Percentiles rank a stretch among this genome's conserved stretches.
phyloP scores from a whole-genome alignment of 2,329 filamentous ascomycete species.

The Didymella segeticola region DNA sequence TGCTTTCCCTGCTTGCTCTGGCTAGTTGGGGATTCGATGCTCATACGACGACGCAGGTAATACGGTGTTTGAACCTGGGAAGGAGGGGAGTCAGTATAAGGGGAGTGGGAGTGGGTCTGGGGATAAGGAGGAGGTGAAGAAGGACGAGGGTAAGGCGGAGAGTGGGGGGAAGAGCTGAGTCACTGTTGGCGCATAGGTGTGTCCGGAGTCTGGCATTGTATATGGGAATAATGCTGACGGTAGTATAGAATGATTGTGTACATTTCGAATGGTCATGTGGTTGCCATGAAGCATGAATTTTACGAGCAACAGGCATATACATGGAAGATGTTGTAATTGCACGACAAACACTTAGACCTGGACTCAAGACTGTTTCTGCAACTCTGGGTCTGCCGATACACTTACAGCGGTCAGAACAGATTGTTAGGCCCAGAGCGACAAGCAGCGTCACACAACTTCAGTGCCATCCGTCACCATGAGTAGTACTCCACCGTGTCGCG shows the following conservation, averaged over 20 bases:
- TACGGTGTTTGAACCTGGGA: slow-evolving; percentile 38
- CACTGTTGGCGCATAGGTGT: background rate
- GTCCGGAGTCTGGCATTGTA: too few relatives aligned
- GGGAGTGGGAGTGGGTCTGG: slow-evolving; percentile 35
- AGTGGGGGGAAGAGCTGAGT: slow-evolving; percentile 12
- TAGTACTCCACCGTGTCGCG: too few relatives aligned
- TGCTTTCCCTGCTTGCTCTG: too few relatives aligned
- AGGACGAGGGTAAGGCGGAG: slow-evolving; percentile 21
- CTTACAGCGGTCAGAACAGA: slow-evolving; percentile 22
- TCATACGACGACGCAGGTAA: slow-evolving; percentile 25
- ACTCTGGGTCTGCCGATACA: slow-evolving; percentile 28
- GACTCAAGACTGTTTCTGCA: slow-evolving; percentile 16
- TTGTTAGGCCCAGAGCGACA: background rate
- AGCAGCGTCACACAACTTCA: slow-evolving; percentile 12
- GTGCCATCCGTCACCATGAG: too few relatives aligned
- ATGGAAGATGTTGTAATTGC: too few relatives aligned
- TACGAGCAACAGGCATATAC: too few relatives aligned
- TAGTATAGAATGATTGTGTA: background rate
- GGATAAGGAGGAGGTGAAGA: slow-evolving; percentile 34
- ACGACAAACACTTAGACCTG: too few relatives aligned
- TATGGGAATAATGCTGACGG: background rate
- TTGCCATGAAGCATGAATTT: too few relatives aligned
- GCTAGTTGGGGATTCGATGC: too few relatives aligned
- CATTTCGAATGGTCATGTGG: too few relatives aligned
- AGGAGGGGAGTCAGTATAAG: slow-evolving; percentile 34